Evolutionary conservation across 2,329 filamentous ascomycete species (phyloP).

Genomic region (Alternaria sp.): DNA sequence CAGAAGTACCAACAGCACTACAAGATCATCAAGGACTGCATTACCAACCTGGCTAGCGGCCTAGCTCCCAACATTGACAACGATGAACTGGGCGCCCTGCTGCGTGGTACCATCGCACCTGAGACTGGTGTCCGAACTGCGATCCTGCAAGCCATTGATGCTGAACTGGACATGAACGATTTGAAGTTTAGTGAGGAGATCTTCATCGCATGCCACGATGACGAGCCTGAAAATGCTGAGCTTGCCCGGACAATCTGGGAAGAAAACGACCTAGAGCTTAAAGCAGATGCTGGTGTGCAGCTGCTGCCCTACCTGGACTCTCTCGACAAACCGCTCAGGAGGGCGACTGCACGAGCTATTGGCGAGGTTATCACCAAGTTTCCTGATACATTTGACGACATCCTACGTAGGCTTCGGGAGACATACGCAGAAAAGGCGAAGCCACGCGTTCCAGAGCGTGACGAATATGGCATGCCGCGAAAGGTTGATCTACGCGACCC

Average conservation of each 20-base stretch:
- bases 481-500: conserved; percentile 88
- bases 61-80: conserved; percentile 81
- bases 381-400: conserved; percentile 65
- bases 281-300: conserved; percentile 69
- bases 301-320: conserved; percentile 83
- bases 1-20: conserved; percentile 92
- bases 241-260: conserved; percentile 92
- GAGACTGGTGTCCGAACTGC: conserved; percentile 83
- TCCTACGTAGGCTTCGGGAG: conserved; percentile 72
- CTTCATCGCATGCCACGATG: conserved; percentile 93
- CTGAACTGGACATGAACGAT: conserved; percentile 91
- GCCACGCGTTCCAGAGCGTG: conserved; percentile 81
- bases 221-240: conserved; percentile 85
- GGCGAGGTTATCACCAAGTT: conserved; percentile 75
- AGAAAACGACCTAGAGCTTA: conserved; percentile 81
- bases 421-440: conserved; percentile 83
- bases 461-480: conserved; percentile 93
- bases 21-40: conserved; percentile 91
- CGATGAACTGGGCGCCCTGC: conserved; percentile 78
- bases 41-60: conserved; percentile 84
- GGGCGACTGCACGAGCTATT: conserved; percentile 82
- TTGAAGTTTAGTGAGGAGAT: conserved; percentile 87
- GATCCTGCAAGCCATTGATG: conserved; percentile 87
- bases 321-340: conserved; percentile 81
- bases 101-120: conserved; percentile 79